Evolutionary conservation across 2,329 filamentous ascomycete species (phyloP), one percentile per base, ranked within the genome.

Genomic region (Fusarium sp.): DNA sequence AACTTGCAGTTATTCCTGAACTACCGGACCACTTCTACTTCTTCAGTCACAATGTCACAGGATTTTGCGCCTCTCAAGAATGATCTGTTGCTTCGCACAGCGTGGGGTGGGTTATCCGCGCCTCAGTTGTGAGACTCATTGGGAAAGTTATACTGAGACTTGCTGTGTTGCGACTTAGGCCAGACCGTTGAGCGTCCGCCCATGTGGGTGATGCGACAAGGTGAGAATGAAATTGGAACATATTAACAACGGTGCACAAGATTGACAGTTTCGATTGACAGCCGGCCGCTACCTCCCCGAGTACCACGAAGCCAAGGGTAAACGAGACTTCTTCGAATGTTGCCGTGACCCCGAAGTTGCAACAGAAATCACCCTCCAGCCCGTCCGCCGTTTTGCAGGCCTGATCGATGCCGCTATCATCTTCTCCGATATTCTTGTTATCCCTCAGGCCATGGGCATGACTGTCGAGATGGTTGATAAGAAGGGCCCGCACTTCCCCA

Each of bases 171-270:
- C 59, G 53, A 59, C 60, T 61, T 65, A 96, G 94, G 95, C 78
- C 87, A 97, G 82, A 90, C 90, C 78, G 92, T 98, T 71, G 94
- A 97, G 81, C 90, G 96, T 69, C 92, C 96, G 65, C 96, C 96
- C 59, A 93, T 96, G 84, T 99, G 96, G 96, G 94, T 99, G 78
- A 99, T 99, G 96, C 92, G 96, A 81, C 96, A 99, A 89, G 94
- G 94, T 95, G 84, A 79, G 79, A 35, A 56, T 23, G n/a, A 17
- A 39, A 65, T 11, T 33, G 17, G 4, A 4, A 19, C 45, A 10
- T 43, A 19, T 37, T 63, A 56, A 43, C 44, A 25, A 56, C 64
- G n/a, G 33, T 11, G 25, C 14, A 13, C 8, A 47, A 40, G 8
- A 20, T 46, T 53, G 56, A 60, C 52, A 49, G 32, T 48, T 65